Evolutionary conservation across 306 rosid species (phyloP).

Genomic region (Glycine latifolia): DNA sequence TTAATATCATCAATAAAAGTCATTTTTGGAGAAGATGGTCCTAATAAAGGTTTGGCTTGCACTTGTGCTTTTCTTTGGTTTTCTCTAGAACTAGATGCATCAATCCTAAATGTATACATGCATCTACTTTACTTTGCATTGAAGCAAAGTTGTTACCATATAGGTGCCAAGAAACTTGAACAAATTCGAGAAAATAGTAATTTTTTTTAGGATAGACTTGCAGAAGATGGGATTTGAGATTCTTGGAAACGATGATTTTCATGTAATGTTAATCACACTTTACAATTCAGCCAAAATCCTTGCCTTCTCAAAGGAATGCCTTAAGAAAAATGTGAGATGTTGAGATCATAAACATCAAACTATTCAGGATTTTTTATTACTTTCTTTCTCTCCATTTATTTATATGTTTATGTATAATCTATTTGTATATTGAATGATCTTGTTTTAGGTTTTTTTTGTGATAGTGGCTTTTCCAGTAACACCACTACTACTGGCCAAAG

Average conservation of each 20-base stretch:
- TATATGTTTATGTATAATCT: neutral
- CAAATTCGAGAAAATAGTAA: constrained; percentile 83
- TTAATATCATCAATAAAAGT: constrained; percentile 71
- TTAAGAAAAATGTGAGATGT: constrained; percentile 68
- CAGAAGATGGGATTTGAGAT: constrained; percentile 92
- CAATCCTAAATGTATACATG: neutral
- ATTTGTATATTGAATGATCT: constrained; percentile 14
- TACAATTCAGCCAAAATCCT: constrained; percentile 92
- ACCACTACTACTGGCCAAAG: constrained; percentile 85
- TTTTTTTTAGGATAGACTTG: constrained; percentile 86
- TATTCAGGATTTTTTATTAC: neutral
- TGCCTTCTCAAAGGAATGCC: constrained; percentile 92
- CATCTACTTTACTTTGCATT: constrained; percentile 8
- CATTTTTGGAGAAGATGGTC: constrained; percentile 91
- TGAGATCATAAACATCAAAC: neutral
- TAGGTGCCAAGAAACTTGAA: constrained; percentile 89
- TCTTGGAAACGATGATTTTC: constrained; percentile 81
- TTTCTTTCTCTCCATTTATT: neutral
- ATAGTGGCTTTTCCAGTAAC: constrained; percentile 96
- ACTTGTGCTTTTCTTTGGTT: constrained; percentile 18
- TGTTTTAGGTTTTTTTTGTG: constrained; percentile 77
- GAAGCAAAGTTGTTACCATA: constrained; percentile 8
- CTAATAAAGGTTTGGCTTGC: constrained; percentile 70
- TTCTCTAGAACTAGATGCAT: neutral
- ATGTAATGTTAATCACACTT: constrained; percentile 89